Evolutionary conservation across 805 yeast genomes (phyloP), one percentile per base, ranked within the genome.

Genomic region (Tetrapisispora phaffii): DNA sequence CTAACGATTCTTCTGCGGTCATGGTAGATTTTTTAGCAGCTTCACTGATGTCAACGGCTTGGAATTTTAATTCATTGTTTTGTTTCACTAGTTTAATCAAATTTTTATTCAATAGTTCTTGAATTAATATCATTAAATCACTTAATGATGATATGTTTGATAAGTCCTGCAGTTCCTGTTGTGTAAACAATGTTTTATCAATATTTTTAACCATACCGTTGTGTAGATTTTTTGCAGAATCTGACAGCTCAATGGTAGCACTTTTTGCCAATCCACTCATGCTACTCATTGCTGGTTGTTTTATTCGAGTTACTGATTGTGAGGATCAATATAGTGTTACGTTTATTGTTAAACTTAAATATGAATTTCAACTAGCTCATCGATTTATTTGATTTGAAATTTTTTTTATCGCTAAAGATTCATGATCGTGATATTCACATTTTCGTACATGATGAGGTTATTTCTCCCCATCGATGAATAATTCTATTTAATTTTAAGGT

Each of bases 1-100:
- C 83, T 76, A 90, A 77, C 21, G 89, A 82, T 65, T 93, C 97
- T 56, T 93, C 98, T 24, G 81, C 75, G 8, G 75, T 60, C 96
- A 90, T 88, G 33, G 79, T 73, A 22, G 80, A 71, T 49, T 86
- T 77, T 57, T 85, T 85, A 23, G 68, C 74, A 9, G 97, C 96
- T 50, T 88, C 96, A 12, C 75, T 68, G 34, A 72, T 65, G 7
- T 80, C 72, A 2, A 86, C 82, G 1, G 89, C 87, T 59, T 83
- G 85, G 66, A 88, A 93, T 58, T 74, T 73, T 49, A 82, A 71
- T 48, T 71, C 83, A 47, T 75, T 82, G 46, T 82, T 82, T 50
- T 73, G 77, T 54, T 80, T 83, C 22, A 82, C 73, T 47, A 86
- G 67, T 60, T 85, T 84, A 43, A 87, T 72, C 47, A 85, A 68